A percentile compares a stretch with the other conserved stretches of the same genome.
phyloP scores from a whole-genome alignment of 2,329 filamentous ascomycete genomes.

The Atkinsonella hypoxylon region DNA sequence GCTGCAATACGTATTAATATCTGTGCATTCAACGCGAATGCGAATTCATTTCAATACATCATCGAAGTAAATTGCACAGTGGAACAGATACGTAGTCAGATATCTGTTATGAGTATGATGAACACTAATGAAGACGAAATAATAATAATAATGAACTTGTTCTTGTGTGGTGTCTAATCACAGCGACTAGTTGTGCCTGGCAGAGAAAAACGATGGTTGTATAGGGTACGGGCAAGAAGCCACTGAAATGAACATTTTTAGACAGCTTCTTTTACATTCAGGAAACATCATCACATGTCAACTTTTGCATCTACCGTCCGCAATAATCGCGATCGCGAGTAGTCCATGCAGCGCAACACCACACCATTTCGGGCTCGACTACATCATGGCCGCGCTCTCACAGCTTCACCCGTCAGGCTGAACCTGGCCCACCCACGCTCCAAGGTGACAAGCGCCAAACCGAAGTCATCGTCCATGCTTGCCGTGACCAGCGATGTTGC shows the following conservation, averaged over 20 bases:
- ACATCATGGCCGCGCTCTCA: conserved; percentile 1
- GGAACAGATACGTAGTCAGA: too few species aligned
- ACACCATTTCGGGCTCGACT: background rate
- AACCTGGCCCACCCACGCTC: conserved; percentile 4
- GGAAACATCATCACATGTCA: background rate
- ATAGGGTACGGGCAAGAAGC: background rate
- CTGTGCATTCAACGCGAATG: background rate
- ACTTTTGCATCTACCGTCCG: background rate
- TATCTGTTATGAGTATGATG: too few species aligned
- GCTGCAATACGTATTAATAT: background rate
- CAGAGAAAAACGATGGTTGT: background rate
- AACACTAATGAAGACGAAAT: too few species aligned
- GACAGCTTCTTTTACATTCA: background rate
- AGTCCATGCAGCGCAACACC: background rate
- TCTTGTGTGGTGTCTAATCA: too few species aligned
- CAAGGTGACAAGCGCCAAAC: conserved; percentile 5
- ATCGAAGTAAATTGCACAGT: too few species aligned
- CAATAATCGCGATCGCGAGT: background rate
- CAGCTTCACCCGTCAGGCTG: conserved; percentile 4
- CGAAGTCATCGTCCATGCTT: conserved; percentile 9
- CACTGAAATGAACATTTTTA: background rate
- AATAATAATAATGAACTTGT: too few species aligned
- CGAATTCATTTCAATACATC: too few species aligned
- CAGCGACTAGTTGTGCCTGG: too few species aligned
- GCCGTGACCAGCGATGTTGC: conserved; percentile 11